Percentiles rank a stretch among this genome's conserved stretches.
Conservation (phyloP, 805 yeast genomes). For the Teunomyces barrocoloradensis region DNA sequence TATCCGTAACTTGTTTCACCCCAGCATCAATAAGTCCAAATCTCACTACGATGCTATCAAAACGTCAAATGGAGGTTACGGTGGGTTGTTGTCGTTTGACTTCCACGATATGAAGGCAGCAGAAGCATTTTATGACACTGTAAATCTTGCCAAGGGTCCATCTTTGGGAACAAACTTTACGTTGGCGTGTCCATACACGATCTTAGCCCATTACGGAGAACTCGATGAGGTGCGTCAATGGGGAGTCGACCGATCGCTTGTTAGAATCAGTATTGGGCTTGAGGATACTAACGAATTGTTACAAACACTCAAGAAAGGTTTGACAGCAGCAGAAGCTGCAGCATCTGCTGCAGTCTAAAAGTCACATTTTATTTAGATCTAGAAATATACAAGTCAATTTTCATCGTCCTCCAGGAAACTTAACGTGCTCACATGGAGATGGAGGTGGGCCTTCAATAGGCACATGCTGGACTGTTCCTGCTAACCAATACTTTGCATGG, state of each 20-base stretch:
- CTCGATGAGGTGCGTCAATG: constrained; percentile 74
- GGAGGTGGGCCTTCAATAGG: constrained; percentile 50
- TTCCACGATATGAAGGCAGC: constrained; percentile 67
- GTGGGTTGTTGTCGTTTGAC: constrained; percentile 76
- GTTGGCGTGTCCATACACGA: constrained; percentile 84
- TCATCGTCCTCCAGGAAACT: constrained; percentile 7
- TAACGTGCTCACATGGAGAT: constrained; percentile 37
- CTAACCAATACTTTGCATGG: constrained; percentile 56
- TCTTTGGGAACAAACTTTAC: constrained; percentile 89
- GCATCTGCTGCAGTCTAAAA: constrained; percentile 27
- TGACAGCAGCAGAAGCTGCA: constrained; percentile 41
- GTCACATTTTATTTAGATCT: not conserved
- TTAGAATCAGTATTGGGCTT: constrained; percentile 81
- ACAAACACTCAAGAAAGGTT: constrained; percentile 48
- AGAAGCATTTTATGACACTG: constrained; percentile 66
- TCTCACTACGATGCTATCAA: constrained; percentile 69
- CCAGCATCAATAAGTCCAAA: constrained; percentile 53
- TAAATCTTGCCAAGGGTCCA: constrained; percentile 79
- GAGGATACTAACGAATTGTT: constrained; percentile 66
- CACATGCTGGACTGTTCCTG: constrained; percentile 52
- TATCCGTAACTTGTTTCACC: constrained; percentile 70
- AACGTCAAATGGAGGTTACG: constrained; percentile 78
- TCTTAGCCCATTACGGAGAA: constrained; percentile 81
- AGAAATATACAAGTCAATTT: not conserved
- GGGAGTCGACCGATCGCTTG: constrained; percentile 77